Percentiles rank a stretch among this genome's conserved stretches.
phyloP scores from a whole-genome alignment of 1,284 basidiomycete genomes.

The Cryptococcus sp. region DNA sequence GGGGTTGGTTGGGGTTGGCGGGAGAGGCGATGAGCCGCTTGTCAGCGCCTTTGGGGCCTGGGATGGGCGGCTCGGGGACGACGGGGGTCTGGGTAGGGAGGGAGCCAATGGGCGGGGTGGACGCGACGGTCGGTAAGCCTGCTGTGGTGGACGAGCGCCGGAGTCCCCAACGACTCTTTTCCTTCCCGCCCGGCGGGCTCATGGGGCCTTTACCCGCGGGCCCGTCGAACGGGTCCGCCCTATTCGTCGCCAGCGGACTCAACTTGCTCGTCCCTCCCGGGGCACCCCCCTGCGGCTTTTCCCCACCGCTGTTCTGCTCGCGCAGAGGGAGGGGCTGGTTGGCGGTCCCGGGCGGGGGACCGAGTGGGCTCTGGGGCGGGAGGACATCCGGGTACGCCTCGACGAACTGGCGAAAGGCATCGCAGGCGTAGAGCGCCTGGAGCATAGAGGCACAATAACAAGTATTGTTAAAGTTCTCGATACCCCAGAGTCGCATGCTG shows the following conservation, averaged over 20 bases:
- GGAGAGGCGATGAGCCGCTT: background rate
- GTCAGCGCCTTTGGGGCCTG: background rate
- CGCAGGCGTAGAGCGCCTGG: constrained; percentile 87
- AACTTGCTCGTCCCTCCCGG: constrained; percentile 9
- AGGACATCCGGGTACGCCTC: constrained; percentile 55
- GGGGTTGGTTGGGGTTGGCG: constrained; percentile 57
- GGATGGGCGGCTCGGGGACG: too few relatives aligned
- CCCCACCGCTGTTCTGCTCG: background rate
- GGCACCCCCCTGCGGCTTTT: too few relatives aligned
- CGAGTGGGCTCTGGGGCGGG: constrained; percentile 42
- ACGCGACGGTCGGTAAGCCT: constrained; percentile 14
- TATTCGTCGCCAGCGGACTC: constrained; percentile 22
- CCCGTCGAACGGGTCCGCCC: constrained; percentile 27
- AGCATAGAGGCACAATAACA: constrained; percentile 97
- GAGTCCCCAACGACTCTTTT: background rate
- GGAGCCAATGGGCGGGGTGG: constrained; percentile 17
- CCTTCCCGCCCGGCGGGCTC: constrained; percentile 5
- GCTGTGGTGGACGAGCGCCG: constrained; percentile 9
- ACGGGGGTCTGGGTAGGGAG: too few relatives aligned
- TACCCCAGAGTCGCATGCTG: constrained; percentile 60
- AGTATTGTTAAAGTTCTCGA: constrained; percentile 88
- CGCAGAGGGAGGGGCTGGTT: constrained; percentile 12
- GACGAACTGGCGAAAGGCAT: constrained; percentile 74
- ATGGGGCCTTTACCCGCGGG: constrained; percentile 1
- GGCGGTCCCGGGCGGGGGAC: constrained; percentile 31